These are phyloP conservation scores for Parachlorella kessleri DNA, from an alignment of 139 green algal genomes.

Conservation along the genomic window DNA sequence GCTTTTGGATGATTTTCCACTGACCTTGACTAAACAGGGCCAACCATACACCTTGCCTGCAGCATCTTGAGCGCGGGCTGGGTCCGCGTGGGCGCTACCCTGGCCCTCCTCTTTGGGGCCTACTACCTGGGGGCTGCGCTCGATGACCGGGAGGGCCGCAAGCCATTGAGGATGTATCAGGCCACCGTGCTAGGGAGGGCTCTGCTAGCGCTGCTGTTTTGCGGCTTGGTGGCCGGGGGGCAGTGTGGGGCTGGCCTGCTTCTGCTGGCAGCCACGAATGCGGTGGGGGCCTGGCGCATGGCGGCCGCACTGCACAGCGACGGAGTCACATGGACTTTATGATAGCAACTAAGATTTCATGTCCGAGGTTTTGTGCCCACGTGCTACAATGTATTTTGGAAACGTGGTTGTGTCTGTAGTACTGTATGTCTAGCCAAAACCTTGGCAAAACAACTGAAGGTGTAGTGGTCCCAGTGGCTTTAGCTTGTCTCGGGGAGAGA, in stretches of 20 bases:
- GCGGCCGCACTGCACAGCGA: not conserved
- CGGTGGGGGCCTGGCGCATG: not conserved
- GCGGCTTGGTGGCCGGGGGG: not conserved
- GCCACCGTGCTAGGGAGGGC: slow-evolving; percentile 17
- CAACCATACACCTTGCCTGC: not conserved
- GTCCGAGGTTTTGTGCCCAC: too few relatives aligned
- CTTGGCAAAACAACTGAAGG: too few relatives aligned
- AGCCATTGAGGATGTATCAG: slow-evolving; percentile 24
- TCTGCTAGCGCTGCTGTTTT: slow-evolving; percentile 17
- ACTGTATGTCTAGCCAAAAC: too few relatives aligned
- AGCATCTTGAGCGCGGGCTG: slow-evolving; percentile 11
- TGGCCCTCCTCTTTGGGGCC: slow-evolving; percentile 30
- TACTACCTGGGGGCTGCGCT: slow-evolving; percentile 40
- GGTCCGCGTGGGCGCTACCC: slow-evolving; percentile 27
- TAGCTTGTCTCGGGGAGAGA: too few relatives aligned
- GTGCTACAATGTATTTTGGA: not conserved
- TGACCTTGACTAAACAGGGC: not conserved
- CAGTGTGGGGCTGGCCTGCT: slow-evolving; percentile 19
- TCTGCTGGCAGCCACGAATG: slow-evolving; percentile 20
- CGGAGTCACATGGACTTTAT: not conserved
- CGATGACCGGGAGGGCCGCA: slow-evolving; percentile 26
- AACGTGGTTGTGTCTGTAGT: too few relatives aligned
- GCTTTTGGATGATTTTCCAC: not conserved
- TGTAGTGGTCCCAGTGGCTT: too few relatives aligned
- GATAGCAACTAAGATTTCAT: too few relatives aligned